A percentile compares a stretch with the other conserved stretches of the same genome.
These are phyloP conservation scores for Pleurotus platypus DNA, from an alignment of 768 basidiomycete genomes.

Conservation along the genomic window DNA sequence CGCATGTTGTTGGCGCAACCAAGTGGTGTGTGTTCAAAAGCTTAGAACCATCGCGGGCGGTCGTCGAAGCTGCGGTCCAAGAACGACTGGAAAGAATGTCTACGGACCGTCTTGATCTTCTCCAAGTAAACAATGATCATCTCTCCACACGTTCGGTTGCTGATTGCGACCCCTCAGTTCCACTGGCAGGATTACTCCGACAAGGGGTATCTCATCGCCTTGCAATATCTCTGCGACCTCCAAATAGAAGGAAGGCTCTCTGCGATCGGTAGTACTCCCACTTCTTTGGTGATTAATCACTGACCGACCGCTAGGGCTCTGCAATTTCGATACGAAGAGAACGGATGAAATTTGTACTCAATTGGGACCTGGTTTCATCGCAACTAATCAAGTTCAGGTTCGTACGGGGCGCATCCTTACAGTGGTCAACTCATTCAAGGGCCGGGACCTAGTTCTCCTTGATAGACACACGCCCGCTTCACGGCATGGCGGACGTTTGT, in stretches of 20 bases:
- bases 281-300: not conserved
- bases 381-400: slow-evolving; percentile 85
- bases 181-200: slow-evolving; percentile 75
- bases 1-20: slow-evolving; percentile 63
- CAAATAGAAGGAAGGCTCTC: slow-evolving; percentile 56
- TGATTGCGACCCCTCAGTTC: slow-evolving; percentile 48
- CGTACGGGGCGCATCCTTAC: slow-evolving; percentile 5
- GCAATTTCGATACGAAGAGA: slow-evolving; percentile 75
- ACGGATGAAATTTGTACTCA: slow-evolving; percentile 80
- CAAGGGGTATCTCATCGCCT: slow-evolving; percentile 36
- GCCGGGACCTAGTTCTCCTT: slow-evolving; percentile 60
- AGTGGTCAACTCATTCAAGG: not conserved
- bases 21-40: slow-evolving; percentile 83
- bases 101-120: slow-evolving; percentile 55
- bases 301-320: slow-evolving; percentile 37
- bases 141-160: not conserved
- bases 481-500: slow-evolving; percentile 77
- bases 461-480: slow-evolving; percentile 73
- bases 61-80: slow-evolving; percentile 60
- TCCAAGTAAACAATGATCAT: slow-evolving; percentile 49
- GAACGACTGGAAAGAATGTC: slow-evolving; percentile 73
- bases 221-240: slow-evolving; percentile 56
- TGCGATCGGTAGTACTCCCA: slow-evolving; percentile 37
- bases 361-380: slow-evolving; percentile 65
- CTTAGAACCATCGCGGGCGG: slow-evolving; percentile 42